phyloP scores from a whole-genome alignment of 257 asterid species.

The Lithospermum erythrorhizon region DNA sequence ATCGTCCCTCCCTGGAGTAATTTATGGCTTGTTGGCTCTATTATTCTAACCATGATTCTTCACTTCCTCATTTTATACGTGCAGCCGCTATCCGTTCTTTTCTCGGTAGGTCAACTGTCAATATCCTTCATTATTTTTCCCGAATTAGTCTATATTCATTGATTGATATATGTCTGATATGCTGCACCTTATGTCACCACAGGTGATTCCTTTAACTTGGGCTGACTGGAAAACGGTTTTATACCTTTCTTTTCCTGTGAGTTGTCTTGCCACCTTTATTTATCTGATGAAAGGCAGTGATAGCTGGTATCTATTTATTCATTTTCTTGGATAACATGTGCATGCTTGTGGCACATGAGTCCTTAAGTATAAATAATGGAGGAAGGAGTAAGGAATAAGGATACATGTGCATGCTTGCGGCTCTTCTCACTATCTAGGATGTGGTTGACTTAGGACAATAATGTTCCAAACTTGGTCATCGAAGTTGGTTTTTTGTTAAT shows the following conservation, averaged over 20 bases:
- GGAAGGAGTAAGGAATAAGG: too few species aligned
- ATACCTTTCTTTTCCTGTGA: conserved; percentile 94
- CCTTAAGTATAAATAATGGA: too few species aligned
- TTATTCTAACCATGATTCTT: conserved; percentile 81
- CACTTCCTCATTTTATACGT: conserved; percentile 74
- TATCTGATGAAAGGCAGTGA: neutral
- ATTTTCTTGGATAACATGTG: too few species aligned
- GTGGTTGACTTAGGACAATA: neutral
- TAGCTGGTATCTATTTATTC: neutral
- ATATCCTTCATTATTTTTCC: conserved; percentile 3
- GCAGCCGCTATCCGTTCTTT: conserved; percentile 76
- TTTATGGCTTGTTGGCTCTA: conserved; percentile 92
- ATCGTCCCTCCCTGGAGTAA: conserved; percentile 98
- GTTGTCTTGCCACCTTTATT: conserved; percentile 21
- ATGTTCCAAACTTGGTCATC: neutral
- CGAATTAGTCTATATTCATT: neutral
- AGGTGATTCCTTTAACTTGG: conserved; percentile 92
- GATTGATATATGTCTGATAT: neutral
- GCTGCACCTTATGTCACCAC: conserved; percentile 8
- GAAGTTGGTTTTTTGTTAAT: too few species aligned
- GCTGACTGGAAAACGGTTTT: conserved; percentile 80
- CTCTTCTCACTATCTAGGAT: too few species aligned
- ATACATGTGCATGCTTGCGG: too few species aligned
- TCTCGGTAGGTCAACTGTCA: conserved; percentile 59
- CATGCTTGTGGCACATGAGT: too few species aligned